A percentile compares a stretch with the other conserved stretches of the same genome.
Conservation (phyloP, 805 yeast species). For the Hanseniaspora valbyensis region DNA sequence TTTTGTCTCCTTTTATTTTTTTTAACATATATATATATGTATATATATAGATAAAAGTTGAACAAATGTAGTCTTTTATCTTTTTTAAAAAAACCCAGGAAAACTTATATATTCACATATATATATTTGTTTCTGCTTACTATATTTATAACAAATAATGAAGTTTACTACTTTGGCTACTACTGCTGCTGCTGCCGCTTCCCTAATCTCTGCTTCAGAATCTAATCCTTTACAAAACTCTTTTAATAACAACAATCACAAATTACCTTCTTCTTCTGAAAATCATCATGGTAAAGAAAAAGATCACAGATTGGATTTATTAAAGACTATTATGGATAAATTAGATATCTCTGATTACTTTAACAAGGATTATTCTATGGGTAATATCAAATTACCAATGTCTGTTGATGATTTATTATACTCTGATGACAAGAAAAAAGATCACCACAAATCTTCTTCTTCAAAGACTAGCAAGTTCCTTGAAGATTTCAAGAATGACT, state of each 20-base stretch:
- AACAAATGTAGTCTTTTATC: background rate
- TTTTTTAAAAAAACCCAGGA: background rate
- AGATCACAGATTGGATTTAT: constrained; percentile 15
- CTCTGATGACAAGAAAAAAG: background rate
- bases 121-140: too few species aligned
- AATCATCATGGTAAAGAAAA: background rate
- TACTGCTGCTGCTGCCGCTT: constrained; percentile 34
- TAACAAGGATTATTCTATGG: constrained; percentile 10
- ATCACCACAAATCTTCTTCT: background rate
- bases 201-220: constrained; percentile 18
- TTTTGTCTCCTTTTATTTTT: too few species aligned
- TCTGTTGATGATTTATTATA: constrained; percentile 5
- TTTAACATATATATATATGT: too few species aligned
- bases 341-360: constrained; percentile 14
- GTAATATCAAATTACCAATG: constrained; percentile 11
- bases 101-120: too few species aligned
- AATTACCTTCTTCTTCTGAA: background rate
- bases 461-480: background rate
- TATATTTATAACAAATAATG: background rate
- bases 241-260: constrained; percentile 10
- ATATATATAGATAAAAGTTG: too few species aligned
- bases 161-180: constrained; percentile 29
- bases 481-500: constrained; percentile 4
- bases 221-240: constrained; percentile 8
- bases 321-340: constrained; percentile 14